Base-by-base conservation (phyloP, 495 filamentous ascomycete species). In the Penicillium bialowiezense region DNA sequence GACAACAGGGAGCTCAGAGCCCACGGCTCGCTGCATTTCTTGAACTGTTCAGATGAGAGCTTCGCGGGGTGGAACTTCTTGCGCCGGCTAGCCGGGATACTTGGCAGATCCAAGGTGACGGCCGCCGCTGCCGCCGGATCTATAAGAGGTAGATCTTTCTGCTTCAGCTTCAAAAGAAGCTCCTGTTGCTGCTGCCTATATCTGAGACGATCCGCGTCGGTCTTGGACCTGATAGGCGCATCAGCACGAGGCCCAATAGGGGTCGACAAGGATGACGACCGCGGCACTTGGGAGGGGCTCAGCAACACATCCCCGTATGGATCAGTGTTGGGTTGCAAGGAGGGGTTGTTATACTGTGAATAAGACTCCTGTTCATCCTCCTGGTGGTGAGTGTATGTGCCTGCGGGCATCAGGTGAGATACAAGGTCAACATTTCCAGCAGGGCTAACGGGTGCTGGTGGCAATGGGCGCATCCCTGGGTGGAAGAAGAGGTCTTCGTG, bases 401-500 rank as follows among this genome's bases (percentile, higher is more conserved):
- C 80, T 26, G 79, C 79, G 35, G 80, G 78, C 67, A 81, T 68
- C 48, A 82, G 48, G 50, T 77, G 74, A 15, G 75, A 69, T 10
- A 72, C 66, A 14, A 73, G 56, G 14, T 65, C 70, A 26, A 49
- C 68, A 63, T 62, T 76, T 43, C 78, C 73, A 43, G 53, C 63
- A 17, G 65, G 69, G 50, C 65, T 73, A 18, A 81, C 76, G 9
- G 91, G 90, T 7, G 90, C 81, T n/a, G 89, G 86, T 13, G 91
- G 91, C 33, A 95, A 71, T 7, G 90, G 91, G 28, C 88, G 79
- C 60, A 89, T 81, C 3, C 87, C 87, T 6, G 91, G 93, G 61
- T 96, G 91, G 64, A 90, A 98, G 62, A 97, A 98, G 64, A 97
- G 82, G 54, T 97, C 95, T 14, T 84, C 87, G 46, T 87, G 86